Conservation (phyloP, 768 basidiomycete genomes). For the Mrakia blollopis region DNA sequence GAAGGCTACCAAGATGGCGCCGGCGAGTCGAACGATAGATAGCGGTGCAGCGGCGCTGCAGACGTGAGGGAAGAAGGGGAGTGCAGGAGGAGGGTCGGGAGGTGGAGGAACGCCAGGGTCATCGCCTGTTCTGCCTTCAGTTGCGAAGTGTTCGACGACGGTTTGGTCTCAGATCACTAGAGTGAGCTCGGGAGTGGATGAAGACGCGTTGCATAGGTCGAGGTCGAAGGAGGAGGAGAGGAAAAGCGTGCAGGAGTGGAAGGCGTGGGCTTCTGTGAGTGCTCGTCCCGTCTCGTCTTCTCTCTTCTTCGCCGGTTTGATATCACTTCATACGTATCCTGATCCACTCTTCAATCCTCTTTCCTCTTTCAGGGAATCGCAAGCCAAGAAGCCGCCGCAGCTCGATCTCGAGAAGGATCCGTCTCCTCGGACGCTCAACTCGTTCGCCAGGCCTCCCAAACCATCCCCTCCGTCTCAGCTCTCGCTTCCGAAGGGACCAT, state of each 20-base stretch:
- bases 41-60: not conserved
- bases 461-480: not conserved
- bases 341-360: no score
- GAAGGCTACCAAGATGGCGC: not conserved
- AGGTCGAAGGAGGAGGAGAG: not conserved
- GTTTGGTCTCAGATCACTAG: not conserved
- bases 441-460: not conserved
- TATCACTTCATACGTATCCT: no score
- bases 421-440: not conserved
- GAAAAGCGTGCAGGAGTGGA: not conserved
- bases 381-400: not conserved
- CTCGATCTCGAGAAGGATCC: not conserved
- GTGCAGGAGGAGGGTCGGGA: not conserved
- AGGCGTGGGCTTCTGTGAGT: not conserved
- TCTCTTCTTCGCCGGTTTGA: not conserved
- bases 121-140: not conserved
- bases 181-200: not conserved
- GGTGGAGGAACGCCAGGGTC: not conserved
- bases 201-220: not conserved
- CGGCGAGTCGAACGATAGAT: conserved; percentile 1
- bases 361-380: not conserved
- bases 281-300: not conserved
- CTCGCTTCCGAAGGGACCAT: conserved; percentile 9
- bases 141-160: not conserved
- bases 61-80: conserved; percentile 2